Evolutionary conservation across 2,329 filamentous ascomycete genomes (phyloP).

Genomic region (Xylaria sp.): DNA sequence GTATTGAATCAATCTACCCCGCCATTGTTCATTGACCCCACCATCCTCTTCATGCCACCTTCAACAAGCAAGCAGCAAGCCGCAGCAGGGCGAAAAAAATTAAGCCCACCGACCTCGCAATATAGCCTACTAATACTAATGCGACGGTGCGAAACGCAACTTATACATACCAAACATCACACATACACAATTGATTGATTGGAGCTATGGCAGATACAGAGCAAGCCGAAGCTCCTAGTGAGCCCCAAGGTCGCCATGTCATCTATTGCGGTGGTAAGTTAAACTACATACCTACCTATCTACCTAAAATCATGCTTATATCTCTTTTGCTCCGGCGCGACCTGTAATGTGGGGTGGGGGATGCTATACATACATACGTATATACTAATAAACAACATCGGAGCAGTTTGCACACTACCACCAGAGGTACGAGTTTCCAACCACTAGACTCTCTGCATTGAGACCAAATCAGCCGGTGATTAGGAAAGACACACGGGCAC

Average conservation of each 20-base stretch:
- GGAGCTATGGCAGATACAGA: constrained; percentile 65
- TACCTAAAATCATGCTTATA: neutral
- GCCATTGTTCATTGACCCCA: constrained; percentile 41
- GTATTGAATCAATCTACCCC: constrained; percentile 31
- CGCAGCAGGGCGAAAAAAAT: constrained; percentile 4
- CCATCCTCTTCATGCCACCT: constrained; percentile 36
- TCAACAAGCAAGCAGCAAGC: constrained; percentile 18
- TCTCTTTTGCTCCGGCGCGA: constrained; percentile 13
- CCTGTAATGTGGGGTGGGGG: constrained; percentile 14
- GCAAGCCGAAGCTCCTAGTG: constrained; percentile 56
- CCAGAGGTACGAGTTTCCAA: constrained; percentile 64
- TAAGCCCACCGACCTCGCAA: constrained; percentile 17
- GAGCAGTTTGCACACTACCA: constrained; percentile 70
- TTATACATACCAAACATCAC: neutral
- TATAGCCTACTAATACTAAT: constrained; percentile 21
- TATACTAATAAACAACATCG: constrained; percentile 24
- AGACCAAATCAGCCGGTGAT: constrained; percentile 8
- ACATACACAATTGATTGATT: constrained; percentile 17
- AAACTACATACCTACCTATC: constrained; percentile 9
- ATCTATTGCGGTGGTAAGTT: constrained; percentile 69
- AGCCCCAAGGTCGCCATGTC: constrained; percentile 64
- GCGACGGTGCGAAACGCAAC: constrained; percentile 22
- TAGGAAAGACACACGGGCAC: neutral
- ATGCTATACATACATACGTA: constrained; percentile 6
- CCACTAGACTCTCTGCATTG: neutral